Conservation (phyloP, 73 alveolate species). For the Loxodes magnus region DNA sequence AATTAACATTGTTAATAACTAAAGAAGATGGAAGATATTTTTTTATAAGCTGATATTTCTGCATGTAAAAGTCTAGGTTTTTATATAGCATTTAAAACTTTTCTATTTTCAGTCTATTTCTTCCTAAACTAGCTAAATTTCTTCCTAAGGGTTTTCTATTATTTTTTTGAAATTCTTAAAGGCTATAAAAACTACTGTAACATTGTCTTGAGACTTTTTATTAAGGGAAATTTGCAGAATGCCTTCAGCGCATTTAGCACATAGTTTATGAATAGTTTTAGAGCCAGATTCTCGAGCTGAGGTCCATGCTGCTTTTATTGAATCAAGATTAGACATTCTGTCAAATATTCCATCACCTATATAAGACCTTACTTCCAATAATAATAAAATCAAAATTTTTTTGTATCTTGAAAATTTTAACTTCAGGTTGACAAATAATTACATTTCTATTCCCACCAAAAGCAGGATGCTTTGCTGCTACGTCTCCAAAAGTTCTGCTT, state of each 20-base stretch:
- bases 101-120: too few species aligned
- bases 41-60: too few species aligned
- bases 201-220: constrained; percentile 56
- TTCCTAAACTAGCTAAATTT: too few species aligned
- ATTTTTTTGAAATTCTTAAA: too few species aligned
- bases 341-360: constrained; percentile 68
- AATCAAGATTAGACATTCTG: constrained; percentile 47
- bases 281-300: not conserved
- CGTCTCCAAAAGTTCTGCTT: constrained; percentile 83
- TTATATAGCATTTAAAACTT: too few species aligned
- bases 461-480: constrained; percentile 73
- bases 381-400: constrained; percentile 59
- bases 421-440: constrained; percentile 66
- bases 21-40: too few species aligned
- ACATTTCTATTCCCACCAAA: constrained; percentile 91
- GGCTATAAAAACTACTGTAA: constrained; percentile 55
- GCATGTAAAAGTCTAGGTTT: too few species aligned
- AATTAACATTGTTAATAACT: too few species aligned
- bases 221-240: constrained; percentile 70
- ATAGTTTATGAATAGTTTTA: constrained; percentile 57
- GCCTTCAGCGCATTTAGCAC: constrained; percentile 88
- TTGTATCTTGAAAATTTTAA: constrained; percentile 56
- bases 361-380: constrained; percentile 41
- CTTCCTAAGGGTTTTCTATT: too few species aligned
- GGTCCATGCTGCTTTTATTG: constrained; percentile 47